Conservation (phyloP, 257 asterid genomes). For the Mentha longifolia region DNA sequence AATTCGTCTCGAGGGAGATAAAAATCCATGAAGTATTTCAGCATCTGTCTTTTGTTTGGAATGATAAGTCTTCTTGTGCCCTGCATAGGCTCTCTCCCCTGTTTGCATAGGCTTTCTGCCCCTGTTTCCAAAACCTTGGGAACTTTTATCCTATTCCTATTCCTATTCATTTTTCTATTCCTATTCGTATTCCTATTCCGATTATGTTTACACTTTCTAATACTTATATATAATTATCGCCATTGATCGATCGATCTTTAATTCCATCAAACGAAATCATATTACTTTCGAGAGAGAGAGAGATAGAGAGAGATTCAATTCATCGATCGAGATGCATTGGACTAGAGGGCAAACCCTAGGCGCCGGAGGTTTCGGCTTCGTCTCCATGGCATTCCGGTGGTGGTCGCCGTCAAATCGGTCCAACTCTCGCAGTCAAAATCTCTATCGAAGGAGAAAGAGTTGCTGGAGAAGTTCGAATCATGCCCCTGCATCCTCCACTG, state of each 20-base stretch:
- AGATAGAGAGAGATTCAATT: not conserved
- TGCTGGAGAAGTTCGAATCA: not conserved
- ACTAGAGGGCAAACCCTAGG: slow-evolving; percentile 21
- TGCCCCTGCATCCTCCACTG: slow-evolving; percentile 32
- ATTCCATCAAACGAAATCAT: too few relatives aligned
- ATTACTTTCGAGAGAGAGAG: too few relatives aligned
- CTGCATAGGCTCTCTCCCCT: slow-evolving; percentile 92
- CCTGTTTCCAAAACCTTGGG: slow-evolving; percentile 53
- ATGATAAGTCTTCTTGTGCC: slow-evolving; percentile 88
- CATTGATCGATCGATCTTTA: too few relatives aligned
- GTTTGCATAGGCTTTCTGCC: too few relatives aligned
- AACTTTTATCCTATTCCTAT: too few relatives aligned
- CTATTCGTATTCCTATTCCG: too few relatives aligned
- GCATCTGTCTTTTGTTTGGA: slow-evolving; percentile 95
- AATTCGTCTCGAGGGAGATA: slow-evolving; percentile 69
- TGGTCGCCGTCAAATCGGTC: slow-evolving; percentile 29
- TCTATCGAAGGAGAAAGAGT: slow-evolving; percentile 22
- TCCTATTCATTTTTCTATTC: too few relatives aligned
- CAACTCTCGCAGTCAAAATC: not conserved
- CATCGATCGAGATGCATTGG: slow-evolving; percentile 9
- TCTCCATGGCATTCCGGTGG: slow-evolving; percentile 17
- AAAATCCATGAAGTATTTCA: slow-evolving; percentile 66
- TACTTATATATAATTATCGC: too few relatives aligned
- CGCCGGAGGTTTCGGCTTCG: slow-evolving; percentile 7
- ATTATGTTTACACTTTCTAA: too few relatives aligned